Conservation (phyloP, 2,329 filamentous ascomycete genomes). For the Penicillium sp. region DNA sequence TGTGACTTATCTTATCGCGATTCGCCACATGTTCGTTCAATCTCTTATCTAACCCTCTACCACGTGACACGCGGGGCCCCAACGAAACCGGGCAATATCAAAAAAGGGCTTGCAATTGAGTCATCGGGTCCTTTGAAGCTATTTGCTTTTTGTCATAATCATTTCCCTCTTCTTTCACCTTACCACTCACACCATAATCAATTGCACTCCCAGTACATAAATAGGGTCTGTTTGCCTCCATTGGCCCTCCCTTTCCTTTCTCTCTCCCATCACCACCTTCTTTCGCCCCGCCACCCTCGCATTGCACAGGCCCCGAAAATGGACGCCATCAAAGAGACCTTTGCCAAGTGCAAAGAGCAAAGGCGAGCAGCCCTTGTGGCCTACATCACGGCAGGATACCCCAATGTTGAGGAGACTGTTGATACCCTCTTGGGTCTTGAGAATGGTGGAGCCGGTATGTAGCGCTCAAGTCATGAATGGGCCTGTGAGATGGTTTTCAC, state of each 20-base stretch:
- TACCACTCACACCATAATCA: neutral
- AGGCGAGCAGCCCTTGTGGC: conserved; percentile 78
- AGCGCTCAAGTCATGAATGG: neutral
- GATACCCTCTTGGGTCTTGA: conserved; percentile 85
- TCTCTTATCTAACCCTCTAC: conserved; percentile 10
- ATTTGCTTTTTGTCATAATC: neutral
- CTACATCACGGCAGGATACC: conserved; percentile 94
- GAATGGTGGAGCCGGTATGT: conserved; percentile 79
- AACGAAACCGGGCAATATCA: conserved; percentile 7
- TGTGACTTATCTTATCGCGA: conserved; percentile 16
- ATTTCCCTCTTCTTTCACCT: neutral
- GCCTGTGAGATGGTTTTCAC: neutral
- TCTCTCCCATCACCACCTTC: conserved; percentile 5
- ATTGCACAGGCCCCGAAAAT: conserved; percentile 29
- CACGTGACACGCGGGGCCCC: conserved; percentile 19
- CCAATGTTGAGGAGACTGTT: conserved; percentile 74
- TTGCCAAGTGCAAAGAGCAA: conserved; percentile 56
- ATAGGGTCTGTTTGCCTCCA: conserved; percentile 2
- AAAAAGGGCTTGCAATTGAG: conserved; percentile 12
- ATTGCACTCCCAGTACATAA: neutral
- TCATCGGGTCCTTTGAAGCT: neutral
- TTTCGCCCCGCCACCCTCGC: conserved; percentile 9
- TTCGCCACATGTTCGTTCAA: neutral
- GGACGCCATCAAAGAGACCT: conserved; percentile 55
- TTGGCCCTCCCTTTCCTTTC: conserved; percentile 5